Base-by-base conservation (phyloP, 2,329 filamentous ascomycete species). In the Arachnopeziza araneosa region DNA sequence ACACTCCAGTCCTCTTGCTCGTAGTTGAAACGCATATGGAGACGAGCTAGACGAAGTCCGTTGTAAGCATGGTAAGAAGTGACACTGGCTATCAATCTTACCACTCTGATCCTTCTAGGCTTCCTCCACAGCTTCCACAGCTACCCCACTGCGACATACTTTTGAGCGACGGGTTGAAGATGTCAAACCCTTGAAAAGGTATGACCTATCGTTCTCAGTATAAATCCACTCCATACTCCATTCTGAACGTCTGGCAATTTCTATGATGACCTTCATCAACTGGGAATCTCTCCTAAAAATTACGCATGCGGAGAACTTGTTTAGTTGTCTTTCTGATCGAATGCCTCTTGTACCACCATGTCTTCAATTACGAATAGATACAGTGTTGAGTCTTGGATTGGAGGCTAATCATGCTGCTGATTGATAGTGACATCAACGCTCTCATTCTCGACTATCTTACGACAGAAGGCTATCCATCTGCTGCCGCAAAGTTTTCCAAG, bases 221-320 rank as follows among this genome's bases (percentile, higher is more conserved):
- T n/a, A 52, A 48, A 10, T 1, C 10, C 24, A 24, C n/a, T 17
- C 17, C 17, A 8, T 2, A 14, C 6, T 44, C 5, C 3, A 44
- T 19, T 19, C 10, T 32, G 17, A 44, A 19, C 24, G 10, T 22
- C 19, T 23, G 4, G 36, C 66, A 70, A 71, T 44, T 71, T 71
- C 78, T 69, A 80, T 85, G 81, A 96, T 96, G 93, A 96, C 90
- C 80, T 82, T 78, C 78, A 22, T 87, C 70, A 87, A 90, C 96
- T 99, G 95, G 95, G 95, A 99, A 99, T 99, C 95, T 99, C 96
- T 99, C 95, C 89, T 91, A 98, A 90, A 83, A 85, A 77, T 80
- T 78, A 75, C 67, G 69, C 77, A 83, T 99, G 95, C 90, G 88
- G 95, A 99, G 86, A 91, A 86, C 76, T 81, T 78, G 81, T 87